Evolutionary conservation across 2,329 filamentous ascomycete genomes (phyloP).

Genomic region (Aspergillus oerlinghausenensis): DNA sequence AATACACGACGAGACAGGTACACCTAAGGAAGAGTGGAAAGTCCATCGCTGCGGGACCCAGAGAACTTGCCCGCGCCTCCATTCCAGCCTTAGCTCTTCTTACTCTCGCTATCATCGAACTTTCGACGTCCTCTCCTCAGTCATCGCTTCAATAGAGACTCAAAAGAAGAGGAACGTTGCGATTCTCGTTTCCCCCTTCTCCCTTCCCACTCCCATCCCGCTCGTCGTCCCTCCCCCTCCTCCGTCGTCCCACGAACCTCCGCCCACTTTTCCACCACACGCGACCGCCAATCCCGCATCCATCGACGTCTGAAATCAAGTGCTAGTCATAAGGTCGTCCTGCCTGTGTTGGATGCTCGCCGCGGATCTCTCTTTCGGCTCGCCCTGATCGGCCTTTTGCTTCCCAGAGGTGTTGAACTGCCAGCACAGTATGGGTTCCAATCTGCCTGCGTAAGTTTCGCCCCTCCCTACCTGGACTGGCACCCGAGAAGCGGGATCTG

Average conservation of each 20-base stretch:
- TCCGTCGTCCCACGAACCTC: slow-evolving; percentile 1
- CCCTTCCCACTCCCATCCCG: background rate
- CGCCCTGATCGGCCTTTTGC: slow-evolving; percentile 33
- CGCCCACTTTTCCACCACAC: background rate
- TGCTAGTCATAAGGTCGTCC: slow-evolving; percentile 10
- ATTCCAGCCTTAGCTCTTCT: slow-evolving; percentile 11
- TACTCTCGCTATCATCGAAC: slow-evolving; percentile 12
- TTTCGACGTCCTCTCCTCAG: slow-evolving; percentile 7
- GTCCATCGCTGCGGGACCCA: background rate
- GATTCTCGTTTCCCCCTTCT: background rate
- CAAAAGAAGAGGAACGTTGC: background rate
- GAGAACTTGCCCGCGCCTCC: slow-evolving; percentile 6
- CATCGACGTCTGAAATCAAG: slow-evolving; percentile 3
- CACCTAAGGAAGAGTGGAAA: background rate
- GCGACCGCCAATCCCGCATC: background rate
- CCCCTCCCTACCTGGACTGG: slow-evolving; percentile 10
- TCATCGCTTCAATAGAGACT: background rate
- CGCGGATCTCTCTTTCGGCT: slow-evolving; percentile 26
- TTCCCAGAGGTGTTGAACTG: slow-evolving; percentile 23
- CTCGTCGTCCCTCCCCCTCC: slow-evolving; percentile 1
- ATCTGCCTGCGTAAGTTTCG: slow-evolving; percentile 56
- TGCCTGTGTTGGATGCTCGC: slow-evolving; percentile 31
- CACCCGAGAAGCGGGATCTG: background rate
- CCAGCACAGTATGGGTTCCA: slow-evolving; percentile 50
- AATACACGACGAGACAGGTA: background rate